Evolutionary conservation across 768 basidiomycete genomes (phyloP).

Genomic region (Cystobasidiopsis lactophilus): DNA sequence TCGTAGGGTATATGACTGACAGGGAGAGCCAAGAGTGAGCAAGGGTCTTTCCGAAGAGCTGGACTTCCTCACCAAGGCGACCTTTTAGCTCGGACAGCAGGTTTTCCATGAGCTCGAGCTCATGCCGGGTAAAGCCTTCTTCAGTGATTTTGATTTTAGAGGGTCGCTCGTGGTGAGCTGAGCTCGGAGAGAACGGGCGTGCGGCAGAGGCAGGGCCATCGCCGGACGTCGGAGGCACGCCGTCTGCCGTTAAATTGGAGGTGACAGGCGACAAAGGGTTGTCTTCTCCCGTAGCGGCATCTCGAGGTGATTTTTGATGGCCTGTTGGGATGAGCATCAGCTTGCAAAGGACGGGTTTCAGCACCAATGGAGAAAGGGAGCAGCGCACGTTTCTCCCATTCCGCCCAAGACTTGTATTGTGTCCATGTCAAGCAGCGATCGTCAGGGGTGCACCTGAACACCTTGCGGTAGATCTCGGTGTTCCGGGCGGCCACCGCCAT

Average conservation of each 20-base stretch:
- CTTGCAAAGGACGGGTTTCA: neutral
- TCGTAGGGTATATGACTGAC: neutral
- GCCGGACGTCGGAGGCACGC: no score
- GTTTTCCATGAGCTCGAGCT: conserved; percentile 73
- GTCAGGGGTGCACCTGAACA: conserved; percentile 83
- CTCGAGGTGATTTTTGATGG: no score
- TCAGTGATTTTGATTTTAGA: conserved; percentile 23
- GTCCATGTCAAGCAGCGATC: conserved; percentile 88
- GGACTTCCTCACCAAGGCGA: conserved; percentile 42
- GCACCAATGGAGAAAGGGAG: no score
- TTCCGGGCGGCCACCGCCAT: conserved; percentile 50
- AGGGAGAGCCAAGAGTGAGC: no score
- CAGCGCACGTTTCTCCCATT: conserved; percentile 58
- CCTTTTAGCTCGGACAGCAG: conserved; percentile 54
- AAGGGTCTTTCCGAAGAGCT: no score
- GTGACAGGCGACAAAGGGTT: neutral
- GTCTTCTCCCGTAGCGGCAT: neutral
- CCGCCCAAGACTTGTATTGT: conserved; percentile 67
- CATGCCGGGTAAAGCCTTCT: conserved; percentile 60
- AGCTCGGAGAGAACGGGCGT: neutral
- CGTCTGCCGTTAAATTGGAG: no score
- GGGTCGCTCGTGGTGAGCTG: conserved; percentile 11
- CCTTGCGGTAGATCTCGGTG: conserved; percentile 84
- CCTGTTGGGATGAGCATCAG: neutral
- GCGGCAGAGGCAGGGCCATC: no score